phyloP scores from a whole-genome alignment of 176 grass and related monocot species.

The Themeda triandra region DNA sequence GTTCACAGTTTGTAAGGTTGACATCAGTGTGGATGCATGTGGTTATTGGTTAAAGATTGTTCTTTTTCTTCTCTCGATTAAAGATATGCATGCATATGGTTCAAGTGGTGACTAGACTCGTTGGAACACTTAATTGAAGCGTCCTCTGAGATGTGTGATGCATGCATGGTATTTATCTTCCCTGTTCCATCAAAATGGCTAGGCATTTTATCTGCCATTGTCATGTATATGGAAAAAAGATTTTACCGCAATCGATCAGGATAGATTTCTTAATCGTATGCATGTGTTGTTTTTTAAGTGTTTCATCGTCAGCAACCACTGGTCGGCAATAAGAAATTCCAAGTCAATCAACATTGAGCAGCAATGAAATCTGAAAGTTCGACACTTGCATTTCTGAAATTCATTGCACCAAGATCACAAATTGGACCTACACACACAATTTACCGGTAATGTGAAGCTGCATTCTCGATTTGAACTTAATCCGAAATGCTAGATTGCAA shows the following conservation, averaged over 20 bases:
- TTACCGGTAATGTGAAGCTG: neutral
- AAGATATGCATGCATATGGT: neutral
- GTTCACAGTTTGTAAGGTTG: constrained; percentile 26
- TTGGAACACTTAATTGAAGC: neutral
- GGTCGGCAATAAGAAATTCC: no score
- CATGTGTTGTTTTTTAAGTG: no score
- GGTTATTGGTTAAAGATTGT: constrained; percentile 17
- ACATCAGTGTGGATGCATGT: constrained; percentile 32
- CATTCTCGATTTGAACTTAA: neutral
- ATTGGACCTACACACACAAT: neutral
- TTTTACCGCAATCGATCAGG: no score
- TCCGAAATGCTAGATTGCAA: neutral
- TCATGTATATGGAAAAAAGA: neutral
- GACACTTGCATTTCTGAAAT: neutral
- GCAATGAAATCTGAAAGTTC: neutral
- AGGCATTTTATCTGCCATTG: neutral
- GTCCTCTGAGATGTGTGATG: neutral
- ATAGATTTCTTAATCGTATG: no score
- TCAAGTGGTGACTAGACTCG: neutral
- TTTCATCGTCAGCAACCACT: no score
- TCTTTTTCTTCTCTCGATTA: neutral
- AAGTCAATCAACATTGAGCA: neutral
- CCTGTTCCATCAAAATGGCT: neutral
- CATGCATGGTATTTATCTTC: neutral
- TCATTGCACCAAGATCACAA: neutral